Evolutionary conservation across 2,329 filamentous ascomycete species (phyloP), one percentile per base, ranked within the genome.

Genomic region (Biscogniauxia marginata): DNA sequence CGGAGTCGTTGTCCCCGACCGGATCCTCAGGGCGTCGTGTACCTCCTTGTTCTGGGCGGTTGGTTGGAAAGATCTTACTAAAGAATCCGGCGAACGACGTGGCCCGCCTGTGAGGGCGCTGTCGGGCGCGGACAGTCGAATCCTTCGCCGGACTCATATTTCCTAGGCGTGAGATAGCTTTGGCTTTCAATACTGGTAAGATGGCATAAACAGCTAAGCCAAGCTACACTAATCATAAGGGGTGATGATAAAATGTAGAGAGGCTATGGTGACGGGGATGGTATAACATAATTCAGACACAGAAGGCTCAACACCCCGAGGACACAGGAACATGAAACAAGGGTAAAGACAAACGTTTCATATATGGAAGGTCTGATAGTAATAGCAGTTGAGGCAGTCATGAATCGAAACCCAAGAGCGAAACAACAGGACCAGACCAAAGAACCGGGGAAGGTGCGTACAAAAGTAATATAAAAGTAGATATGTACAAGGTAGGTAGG

Each of bases 41-140:
- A 8, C 80, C 76, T 19, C 82, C 80, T 24, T 76, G 75, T 59
- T 84, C 82, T 1, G 78, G 73, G 6, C 75, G 77, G 55, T 77
- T 74, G 58, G 75, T 79, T 0, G 81, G 81, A 8, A 81, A 68
- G 2, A 83, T 71, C 52, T 68, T 78, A 54, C 67, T 75, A 50
- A 82, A 66, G 64, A 79, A 77, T 49, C 68, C 69, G 16, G 71
- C 61, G 18, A 79, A 58, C 4, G 76, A 76, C 5, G 57, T 54
- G 20, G 66, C 52, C 44, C 62, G 62, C 58, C 62, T 68, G 11
- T 54, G 49, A 2, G 24, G 61, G 21, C 49, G 46, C 7, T 20
- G 24, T 45, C 30, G 52, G 44, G 46, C 44, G 23, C 53, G 50
- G 51, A 34, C 23, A 18, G 51, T 22, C 24, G 55, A 44, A 18